Base-by-base conservation (phyloP, 2,329 filamentous ascomycete genomes). In the Aspergillus sclerotialis region DNA sequence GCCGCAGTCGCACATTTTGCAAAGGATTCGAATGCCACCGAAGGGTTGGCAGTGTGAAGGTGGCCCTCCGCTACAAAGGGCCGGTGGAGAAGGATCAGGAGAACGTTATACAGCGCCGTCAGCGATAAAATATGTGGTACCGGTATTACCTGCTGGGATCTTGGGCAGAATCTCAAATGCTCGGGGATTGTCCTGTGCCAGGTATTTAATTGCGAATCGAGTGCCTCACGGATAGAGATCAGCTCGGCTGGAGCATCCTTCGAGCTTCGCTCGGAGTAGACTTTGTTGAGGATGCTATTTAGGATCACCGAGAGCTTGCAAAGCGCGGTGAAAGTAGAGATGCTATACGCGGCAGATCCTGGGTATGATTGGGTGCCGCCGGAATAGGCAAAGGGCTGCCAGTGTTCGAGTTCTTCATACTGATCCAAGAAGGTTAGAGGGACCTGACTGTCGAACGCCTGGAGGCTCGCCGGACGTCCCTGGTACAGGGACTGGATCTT, bases 401-500 rank as follows among this genome's bases (percentile, higher is more conserved):
- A 77, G 14, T 63, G 55, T 34, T 76, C 72, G 0, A 72, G 55
- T 41, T 77, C 73, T 18, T 77, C 73, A 19, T 63, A 75, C 3
- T 37, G 31, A 9, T 52, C 46, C 19, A 49, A n/a, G 17, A 49
- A 48, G 2, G 61, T 55, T 12, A 72, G 63, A 0, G 70, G 64
- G 0, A 75, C 68, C 7, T 60, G 52, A 0, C 60, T 62, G 15
- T 74, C 67, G 0, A 58, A 59, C n/a, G 69, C 62, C 7, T 67
- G 66, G 5, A 53, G 24, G 7, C 35, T 67, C 0, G 64, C 64
- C 0, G 71, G 74, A 1, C 72, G 65, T 1, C 73, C 73, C 43
- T 73, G 70, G 31, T 75, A 77, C 0, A 77, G 47, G 10, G 64
- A 69, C 39, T 77, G 72, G 6, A 75, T 64, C 42, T 75, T 76